Evolutionary conservation across 2,329 filamentous ascomycete genomes (phyloP), one percentile per base, ranked within the genome.

Genomic region (Aphanocladium album): DNA sequence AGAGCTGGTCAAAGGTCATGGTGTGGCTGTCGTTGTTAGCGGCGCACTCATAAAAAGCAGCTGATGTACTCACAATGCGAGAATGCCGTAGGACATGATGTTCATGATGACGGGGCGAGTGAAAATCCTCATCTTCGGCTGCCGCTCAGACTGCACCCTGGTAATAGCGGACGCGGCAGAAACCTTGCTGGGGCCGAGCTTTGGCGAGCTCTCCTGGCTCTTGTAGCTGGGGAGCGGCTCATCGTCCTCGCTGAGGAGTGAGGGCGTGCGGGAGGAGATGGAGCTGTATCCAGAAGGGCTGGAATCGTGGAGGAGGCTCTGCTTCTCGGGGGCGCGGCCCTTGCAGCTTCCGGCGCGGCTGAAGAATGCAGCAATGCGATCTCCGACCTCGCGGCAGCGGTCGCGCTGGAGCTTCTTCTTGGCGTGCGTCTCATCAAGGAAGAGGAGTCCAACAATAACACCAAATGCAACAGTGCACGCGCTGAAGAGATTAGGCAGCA

Each of bases 1-100:
- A 87, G 53, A 98, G 83, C 70, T 96, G 90, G 74, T 99, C 95
- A 68, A 96, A 95, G 0, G 93, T 96, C 76, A 99, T 97, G 14
- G 93, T 97, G 77, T 98, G 93, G 77, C 93, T 96, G 69, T 33
- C 3, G 5, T 14, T 3, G 12, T 33, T 33, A 21, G 39, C 14
- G 6, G 9, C 27, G 7, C 6, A 8, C 11, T 9, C 5, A 17
- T 11, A 7, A 21, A 4, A 11, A 14, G 43, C 12, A 23, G 62
- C 66, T 63, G 66, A 60, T 68, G 55, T 60, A 88, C 91, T 85
- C 83, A 96, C 92, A 96, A 97, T 65, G 93, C 93, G 62, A 98
- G 80, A 68, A 98, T 91, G 49, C 93, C 93, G 71, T 96, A 96
- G 57, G 90, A 91, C 61, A 93, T 77, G 64, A 97, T 96, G 70